phyloP scores from a whole-genome alignment of 169 alveolate genomes.

The Amoebophrya sp. region DNA sequence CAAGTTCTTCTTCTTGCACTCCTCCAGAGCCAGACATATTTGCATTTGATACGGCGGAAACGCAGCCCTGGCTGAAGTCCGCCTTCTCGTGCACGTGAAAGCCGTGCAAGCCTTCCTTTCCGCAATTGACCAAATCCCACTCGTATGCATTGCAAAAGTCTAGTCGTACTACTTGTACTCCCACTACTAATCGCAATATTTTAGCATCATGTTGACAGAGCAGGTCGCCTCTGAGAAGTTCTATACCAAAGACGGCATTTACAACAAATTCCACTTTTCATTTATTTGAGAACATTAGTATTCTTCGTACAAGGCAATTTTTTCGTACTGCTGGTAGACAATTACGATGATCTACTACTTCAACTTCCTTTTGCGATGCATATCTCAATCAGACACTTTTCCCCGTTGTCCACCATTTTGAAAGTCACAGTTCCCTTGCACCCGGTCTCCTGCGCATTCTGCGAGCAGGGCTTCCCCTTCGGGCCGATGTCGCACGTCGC shows the following conservation, averaged over 20 bases:
- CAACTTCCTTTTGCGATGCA: no score
- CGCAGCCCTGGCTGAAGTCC: background rate
- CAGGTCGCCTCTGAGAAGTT: background rate
- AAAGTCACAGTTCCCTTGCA: background rate
- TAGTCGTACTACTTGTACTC: background rate
- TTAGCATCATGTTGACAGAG: background rate
- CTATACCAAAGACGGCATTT: no score
- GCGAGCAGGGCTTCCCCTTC: background rate
- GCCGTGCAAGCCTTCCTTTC: constrained; percentile 1
- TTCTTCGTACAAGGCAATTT: no score
- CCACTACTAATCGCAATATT: background rate
- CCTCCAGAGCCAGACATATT: no score
- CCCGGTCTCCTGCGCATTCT: background rate
- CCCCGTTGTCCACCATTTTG: background rate
- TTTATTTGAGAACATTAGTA: no score
- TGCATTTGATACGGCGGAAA: no score
- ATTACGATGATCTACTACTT: no score
- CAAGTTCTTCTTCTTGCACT: no score
- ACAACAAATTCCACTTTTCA: no score
- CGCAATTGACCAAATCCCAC: background rate
- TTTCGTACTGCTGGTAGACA: no score
- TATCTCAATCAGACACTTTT: no score
- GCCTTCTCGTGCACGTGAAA: constrained; percentile 13
- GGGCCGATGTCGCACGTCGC: background rate
- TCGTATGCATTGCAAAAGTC: background rate